Evolutionary conservation across 1,139 yeast genomes (phyloP), one percentile per base, ranked within the genome.

Genomic region (Yamadazyma atmosphaerica): DNA sequence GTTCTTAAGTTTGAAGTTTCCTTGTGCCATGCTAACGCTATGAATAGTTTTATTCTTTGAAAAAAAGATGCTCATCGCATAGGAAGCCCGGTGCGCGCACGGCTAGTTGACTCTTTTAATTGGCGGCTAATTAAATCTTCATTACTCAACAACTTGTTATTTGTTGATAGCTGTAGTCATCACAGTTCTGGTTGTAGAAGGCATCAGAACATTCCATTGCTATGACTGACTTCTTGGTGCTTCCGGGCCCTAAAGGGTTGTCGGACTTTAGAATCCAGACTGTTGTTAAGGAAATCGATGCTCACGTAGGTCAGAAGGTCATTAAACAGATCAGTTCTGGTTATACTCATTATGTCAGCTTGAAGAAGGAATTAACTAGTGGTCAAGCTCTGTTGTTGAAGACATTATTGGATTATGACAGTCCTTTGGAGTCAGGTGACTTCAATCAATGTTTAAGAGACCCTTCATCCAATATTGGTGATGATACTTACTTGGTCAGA

Each of bases 201-300:
- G n/a, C n/a, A n/a, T n/a, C n/a, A n/a, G n/a, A n/a, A n/a, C n/a
- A n/a, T n/a, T n/a, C n/a, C n/a, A 16, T 17, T 6, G 16, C 10
- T 4, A 28, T 44, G 50, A 50, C 51, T 36, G 49, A 53, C 33
- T 68, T 62, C 63, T 73, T 84, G 60, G 74, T 85, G 50, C 72
- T 87, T 50, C 85, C 96, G 37, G 98, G 98, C 43, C 95, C 97
- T 38, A 78, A 77, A 58, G 98, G 97, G 46, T 75, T 90, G 58
- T 89, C 98, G 37, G 77, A 77, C 37, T 92, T 92, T 64, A 80
- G 98, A 65, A 81, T 89, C 51, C 77, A 79, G 45, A 83, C 76
- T 51, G 72, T 89, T 66, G 71, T 80, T 51, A 76, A 77, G 53
- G 90, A 84, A 53, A 79, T 90, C 64, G 86, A 86, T 64, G 75